phyloP scores from a whole-genome alignment of 2,329 filamentous ascomycete species.

The Stachybotrys elegans region DNA sequence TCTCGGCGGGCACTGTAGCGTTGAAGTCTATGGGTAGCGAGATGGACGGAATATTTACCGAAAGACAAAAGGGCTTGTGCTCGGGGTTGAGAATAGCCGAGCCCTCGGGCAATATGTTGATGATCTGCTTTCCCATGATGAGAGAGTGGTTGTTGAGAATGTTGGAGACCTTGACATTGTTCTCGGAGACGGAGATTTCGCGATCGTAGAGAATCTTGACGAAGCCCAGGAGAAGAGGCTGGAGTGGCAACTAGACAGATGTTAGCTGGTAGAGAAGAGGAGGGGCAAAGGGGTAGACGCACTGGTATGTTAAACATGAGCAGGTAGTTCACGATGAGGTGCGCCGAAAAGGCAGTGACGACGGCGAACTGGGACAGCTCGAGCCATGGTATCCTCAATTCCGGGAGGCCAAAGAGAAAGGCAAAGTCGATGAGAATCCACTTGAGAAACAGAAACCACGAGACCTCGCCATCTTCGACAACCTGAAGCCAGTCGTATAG shows the following conservation, averaged over 20 bases:
- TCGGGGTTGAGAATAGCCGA: constrained; percentile 86
- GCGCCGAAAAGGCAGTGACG: constrained; percentile 63
- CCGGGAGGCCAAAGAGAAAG: constrained; percentile 82
- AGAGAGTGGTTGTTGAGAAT: constrained; percentile 90
- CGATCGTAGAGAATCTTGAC: constrained; percentile 84
- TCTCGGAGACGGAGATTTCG: constrained; percentile 89
- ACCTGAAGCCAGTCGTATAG: constrained; percentile 79
- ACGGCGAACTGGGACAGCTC: constrained; percentile 79
- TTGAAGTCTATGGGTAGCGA: constrained; percentile 87
- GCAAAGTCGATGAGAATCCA: constrained; percentile 84
- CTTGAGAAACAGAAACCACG: constrained; percentile 88
- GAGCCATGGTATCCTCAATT: constrained; percentile 91
- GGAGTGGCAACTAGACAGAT: constrained; percentile 58
- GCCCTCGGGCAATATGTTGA: constrained; percentile 96
- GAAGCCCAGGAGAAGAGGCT: constrained; percentile 66
- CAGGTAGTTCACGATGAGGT: constrained; percentile 73
- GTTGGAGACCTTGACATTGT: constrained; percentile 79
- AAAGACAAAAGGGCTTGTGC: constrained; percentile 75
- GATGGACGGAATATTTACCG: constrained; percentile 53
- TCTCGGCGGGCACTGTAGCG: constrained; percentile 80
- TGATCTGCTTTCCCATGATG: constrained; percentile 93
- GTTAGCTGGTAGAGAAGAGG: constrained; percentile 7
- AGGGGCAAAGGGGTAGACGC: constrained; percentile 22
- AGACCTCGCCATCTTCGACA: constrained; percentile 76
- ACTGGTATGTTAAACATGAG: constrained; percentile 90